These are phyloP conservation scores for Silene coronaria DNA, from an alignment of 179 eudicot genomes.

Conservation along the genomic window DNA sequence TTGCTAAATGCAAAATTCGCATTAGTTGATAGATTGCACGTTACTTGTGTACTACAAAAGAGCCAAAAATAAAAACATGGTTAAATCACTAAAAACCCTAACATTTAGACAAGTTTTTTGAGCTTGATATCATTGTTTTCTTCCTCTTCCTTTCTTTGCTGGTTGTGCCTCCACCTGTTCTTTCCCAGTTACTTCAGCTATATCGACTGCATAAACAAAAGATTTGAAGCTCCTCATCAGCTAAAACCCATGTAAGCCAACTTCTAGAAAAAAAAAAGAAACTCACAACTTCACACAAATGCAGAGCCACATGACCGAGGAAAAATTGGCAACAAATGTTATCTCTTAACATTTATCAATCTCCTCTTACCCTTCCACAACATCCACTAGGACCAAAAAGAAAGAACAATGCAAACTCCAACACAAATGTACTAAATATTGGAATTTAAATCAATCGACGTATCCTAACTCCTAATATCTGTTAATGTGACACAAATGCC, in stretches of 20 bases:
- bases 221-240: background rate
- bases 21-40: background rate
- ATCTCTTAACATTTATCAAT: background rate
- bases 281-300: background rate
- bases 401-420: too few species aligned
- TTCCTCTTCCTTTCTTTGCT: slow-evolving; percentile 81
- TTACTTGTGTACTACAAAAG: slow-evolving; percentile 1
- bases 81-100: slow-evolving; percentile 15
- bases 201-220: slow-evolving; percentile 50
- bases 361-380: background rate
- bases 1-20: slow-evolving; percentile 13
- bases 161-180: slow-evolving; percentile 78
- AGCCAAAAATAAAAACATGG: background rate
- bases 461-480: too few species aligned
- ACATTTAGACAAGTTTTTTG: slow-evolving; percentile 24
- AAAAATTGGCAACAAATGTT: background rate
- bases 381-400: background rate
- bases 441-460: too few species aligned
- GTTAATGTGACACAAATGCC: too few species aligned
- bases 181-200: slow-evolving; percentile 77
- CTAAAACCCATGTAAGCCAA: background rate
- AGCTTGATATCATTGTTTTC: slow-evolving; percentile 60
- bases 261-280: background rate
- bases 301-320: background rate
- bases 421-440: too few species aligned